These are phyloP conservation scores for Colletotrichum orbiculare DNA, from an alignment of 2,329 filamentous ascomycete species.

Conservation along the genomic window DNA sequence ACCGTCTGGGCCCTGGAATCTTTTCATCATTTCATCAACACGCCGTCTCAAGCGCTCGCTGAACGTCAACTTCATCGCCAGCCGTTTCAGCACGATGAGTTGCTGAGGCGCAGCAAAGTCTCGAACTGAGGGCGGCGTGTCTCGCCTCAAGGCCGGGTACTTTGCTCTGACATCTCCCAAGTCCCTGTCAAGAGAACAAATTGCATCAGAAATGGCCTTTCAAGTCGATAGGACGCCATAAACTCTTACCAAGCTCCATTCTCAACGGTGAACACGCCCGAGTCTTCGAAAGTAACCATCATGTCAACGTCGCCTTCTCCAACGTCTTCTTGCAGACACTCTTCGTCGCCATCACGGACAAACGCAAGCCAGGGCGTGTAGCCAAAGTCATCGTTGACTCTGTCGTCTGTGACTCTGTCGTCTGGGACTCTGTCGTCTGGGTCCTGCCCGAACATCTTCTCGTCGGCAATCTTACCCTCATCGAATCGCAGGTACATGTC, in stretches of 20 bases:
- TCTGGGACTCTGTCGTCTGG: no score
- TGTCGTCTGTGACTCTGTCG: no score
- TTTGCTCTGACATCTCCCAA: no score
- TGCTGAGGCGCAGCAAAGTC: no score
- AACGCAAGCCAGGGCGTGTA: conserved; percentile 5
- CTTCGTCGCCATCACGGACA: background rate
- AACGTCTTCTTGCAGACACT: background rate
- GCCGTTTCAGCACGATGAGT: no score
- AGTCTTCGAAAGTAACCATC: background rate
- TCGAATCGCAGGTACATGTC: background rate
- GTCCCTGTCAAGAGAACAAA: background rate
- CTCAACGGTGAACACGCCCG: background rate
- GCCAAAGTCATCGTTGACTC: background rate
- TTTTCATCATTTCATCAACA: background rate
- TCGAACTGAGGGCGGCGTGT: no score
- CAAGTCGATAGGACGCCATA: background rate
- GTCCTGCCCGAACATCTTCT: background rate
- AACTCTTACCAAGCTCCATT: conserved; percentile 2
- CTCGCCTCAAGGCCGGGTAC: no score
- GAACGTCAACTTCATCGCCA: background rate
- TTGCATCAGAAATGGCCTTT: background rate
- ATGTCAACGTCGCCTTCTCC: background rate
- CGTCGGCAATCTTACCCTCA: background rate
- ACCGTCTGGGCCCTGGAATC: background rate
- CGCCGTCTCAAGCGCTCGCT: background rate